A percentile compares a stretch with the other conserved stretches of the same genome.
phyloP scores from a whole-genome alignment of 2,329 filamentous ascomycete species.

The Nigrospora sphaerica region DNA sequence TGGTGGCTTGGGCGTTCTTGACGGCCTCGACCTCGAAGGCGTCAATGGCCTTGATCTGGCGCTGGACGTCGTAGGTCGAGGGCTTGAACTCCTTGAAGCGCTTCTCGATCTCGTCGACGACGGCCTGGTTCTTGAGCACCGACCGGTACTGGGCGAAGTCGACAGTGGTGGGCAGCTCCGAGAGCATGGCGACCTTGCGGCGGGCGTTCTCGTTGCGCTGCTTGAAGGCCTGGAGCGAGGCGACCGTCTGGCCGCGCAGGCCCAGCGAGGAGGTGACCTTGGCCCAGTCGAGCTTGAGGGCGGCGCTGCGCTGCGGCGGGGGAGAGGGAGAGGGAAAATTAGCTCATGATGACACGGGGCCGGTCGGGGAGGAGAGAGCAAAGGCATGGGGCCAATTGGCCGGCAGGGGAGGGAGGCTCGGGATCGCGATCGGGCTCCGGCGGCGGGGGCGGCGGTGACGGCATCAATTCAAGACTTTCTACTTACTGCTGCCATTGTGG shows the following conservation, averaged over 20 bases:
- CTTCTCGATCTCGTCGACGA: constrained; percentile 96
- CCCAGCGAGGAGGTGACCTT: constrained; percentile 91
- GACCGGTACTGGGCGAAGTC: constrained; percentile 92
- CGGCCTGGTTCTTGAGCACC: constrained; percentile 89
- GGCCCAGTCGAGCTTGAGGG: constrained; percentile 98
- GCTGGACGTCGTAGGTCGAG: constrained; percentile 80
- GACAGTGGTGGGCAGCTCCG: constrained; percentile 76
- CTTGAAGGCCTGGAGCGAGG: constrained; percentile 93
- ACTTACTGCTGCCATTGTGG: constrained; percentile 65
- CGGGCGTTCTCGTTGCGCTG: constrained; percentile 99
- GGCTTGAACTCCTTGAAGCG: constrained; percentile 90
- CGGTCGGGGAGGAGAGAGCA: no score
- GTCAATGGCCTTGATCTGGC: constrained; percentile 97
- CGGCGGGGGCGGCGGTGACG: constrained; percentile 41
- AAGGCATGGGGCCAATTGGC: no score
- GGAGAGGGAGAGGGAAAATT: constrained; percentile 35
- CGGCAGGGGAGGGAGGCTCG: constrained; percentile 38
- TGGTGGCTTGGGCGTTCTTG: constrained; percentile 95
- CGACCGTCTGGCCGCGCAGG: constrained; percentile 88
- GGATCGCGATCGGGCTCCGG: constrained; percentile 98
- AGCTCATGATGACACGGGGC: constrained; percentile 34
- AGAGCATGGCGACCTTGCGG: constrained; percentile 81
- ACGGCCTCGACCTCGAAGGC: constrained; percentile 95
- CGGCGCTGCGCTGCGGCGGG: constrained; percentile 77
- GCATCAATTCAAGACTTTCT: constrained; percentile 47